Evolutionary conservation across 2,329 filamentous ascomycete genomes (phyloP).

Genomic region (Aspergillus proliferans): DNA sequence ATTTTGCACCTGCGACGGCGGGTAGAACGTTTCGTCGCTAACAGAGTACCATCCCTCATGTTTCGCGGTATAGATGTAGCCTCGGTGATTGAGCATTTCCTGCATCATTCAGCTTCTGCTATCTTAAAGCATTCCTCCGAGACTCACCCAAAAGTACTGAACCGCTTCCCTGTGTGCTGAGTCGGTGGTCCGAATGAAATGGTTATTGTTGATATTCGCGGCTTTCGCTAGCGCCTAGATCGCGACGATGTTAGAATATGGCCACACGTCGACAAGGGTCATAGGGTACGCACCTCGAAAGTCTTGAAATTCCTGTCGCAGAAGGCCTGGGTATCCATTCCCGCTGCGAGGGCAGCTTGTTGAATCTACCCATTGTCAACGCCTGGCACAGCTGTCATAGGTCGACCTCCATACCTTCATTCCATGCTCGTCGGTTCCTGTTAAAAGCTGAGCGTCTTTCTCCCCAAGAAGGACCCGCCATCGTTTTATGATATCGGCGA

Average conservation of each 20-base stretch:
- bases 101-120: conserved; percentile 18
- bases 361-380: conserved; percentile 55
- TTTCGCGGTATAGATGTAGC: conserved; percentile 74
- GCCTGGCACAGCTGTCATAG: neutral
- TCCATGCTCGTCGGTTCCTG: conserved; percentile 94
- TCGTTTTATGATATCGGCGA: conserved; percentile 85
- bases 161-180: conserved; percentile 74
- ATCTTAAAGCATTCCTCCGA: neutral
- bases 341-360: conserved; percentile 67
- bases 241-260: neutral
- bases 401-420: conserved; percentile 58
- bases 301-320: conserved; percentile 78
- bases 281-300: conserved; percentile 53
- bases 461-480: conserved; percentile 75
- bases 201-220: conserved; percentile 67
- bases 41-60: conserved; percentile 97
- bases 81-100: conserved; percentile 65
- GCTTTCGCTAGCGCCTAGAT: conserved; percentile 58
- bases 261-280: neutral
- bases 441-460: conserved; percentile 64
- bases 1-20: conserved; percentile 65
- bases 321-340: conserved; percentile 70
- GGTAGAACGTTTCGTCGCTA: conserved; percentile 94
- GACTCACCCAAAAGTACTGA: conserved; percentile 71
- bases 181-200: conserved; percentile 92